Base-by-base conservation (phyloP, 768 basidiomycete genomes). In the Termitomyces sp. region DNA sequence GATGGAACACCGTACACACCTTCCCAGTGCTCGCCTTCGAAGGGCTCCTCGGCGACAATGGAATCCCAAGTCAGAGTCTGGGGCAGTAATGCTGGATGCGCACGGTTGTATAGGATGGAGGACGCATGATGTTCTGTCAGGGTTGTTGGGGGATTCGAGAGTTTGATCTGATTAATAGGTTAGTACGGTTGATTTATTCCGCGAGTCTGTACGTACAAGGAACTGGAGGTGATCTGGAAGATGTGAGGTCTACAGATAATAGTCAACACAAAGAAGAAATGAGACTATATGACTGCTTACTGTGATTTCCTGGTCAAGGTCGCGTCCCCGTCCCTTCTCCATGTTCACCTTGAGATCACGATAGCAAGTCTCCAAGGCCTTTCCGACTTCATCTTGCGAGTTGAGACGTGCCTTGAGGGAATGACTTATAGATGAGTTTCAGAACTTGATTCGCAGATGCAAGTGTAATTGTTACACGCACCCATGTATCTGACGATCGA, bases 11-110 rank as follows among this genome's bases (percentile, higher is more conserved):
- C 85, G 57, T 81, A 82, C n/a, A 81, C 80, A 1, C 88, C 88
- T 63, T 89, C 81, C 90, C 90, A 92, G 62, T 92, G 91, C 57
- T 92, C 84, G 15, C 88, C 91, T 67, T 92, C 88, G 57, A 90
- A 88, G 3, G 90, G 89, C 53, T 92, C 91, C 62, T 91, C 90
- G 1, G 79, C 79, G 15, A 93, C 76, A 48, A 94, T 92, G n/a
- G 83, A 78, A 56, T 77, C 74, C 91, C 91, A 94, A 3, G 87
- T 89, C 7, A 91, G 68, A 1, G 73, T 61, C 3, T 73, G 66
- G 7, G 73, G 67, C 1, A 69, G 61, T 3, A 68, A 61, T 1
- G 72, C 71, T 22, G 82, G 84, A 55, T 84, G 76, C 23, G 64
- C 69, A 13, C 79, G 65, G 1, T 60, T 64, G 29, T 85, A 71